These are phyloP conservation scores for Paracoccidioides brasiliensis DNA, from an alignment of 2,329 filamentous ascomycete species.

Conservation along the genomic window DNA sequence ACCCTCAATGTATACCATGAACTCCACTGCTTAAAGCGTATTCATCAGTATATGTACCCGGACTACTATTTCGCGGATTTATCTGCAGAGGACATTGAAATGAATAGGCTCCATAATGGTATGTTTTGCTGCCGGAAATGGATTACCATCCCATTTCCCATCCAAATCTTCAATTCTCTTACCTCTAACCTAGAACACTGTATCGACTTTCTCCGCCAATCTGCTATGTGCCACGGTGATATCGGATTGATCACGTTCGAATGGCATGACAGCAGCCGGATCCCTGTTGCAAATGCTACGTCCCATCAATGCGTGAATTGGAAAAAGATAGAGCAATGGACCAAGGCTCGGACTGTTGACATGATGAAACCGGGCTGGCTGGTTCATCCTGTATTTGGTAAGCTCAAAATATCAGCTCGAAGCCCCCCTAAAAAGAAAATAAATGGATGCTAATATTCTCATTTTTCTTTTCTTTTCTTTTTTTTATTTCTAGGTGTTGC, in stretches of 20 bases:
- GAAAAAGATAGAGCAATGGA: neutral
- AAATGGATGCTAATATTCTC: neutral
- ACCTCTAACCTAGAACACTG: conserved; percentile 3
- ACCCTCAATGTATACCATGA: conserved; percentile 3
- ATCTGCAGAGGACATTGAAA: neutral
- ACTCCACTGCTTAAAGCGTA: conserved; percentile 5
- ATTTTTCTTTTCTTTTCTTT: neutral
- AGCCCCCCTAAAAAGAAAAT: neutral
- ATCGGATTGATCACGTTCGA: conserved; percentile 2
- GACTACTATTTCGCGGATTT: conserved; percentile 3
- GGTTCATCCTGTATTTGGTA: neutral
- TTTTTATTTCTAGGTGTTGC: neutral
- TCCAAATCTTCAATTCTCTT: neutral
- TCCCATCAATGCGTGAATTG: conserved; percentile 1
- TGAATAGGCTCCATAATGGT: conserved; percentile 5
- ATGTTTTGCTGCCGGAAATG: neutral
- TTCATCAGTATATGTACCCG: conserved; percentile 4
- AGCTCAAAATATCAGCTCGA: neutral
- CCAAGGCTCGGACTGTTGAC: neutral
- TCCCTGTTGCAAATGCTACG: neutral
- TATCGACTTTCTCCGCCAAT: conserved; percentile 7
- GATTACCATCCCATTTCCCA: neutral
- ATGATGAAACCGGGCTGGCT: conserved; percentile 2
- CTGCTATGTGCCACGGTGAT: conserved; percentile 6
- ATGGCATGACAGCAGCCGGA: neutral